Conservation (phyloP, 225 moss, liverwort and hornwort genomes). For the Marchantia polymorpha region DNA sequence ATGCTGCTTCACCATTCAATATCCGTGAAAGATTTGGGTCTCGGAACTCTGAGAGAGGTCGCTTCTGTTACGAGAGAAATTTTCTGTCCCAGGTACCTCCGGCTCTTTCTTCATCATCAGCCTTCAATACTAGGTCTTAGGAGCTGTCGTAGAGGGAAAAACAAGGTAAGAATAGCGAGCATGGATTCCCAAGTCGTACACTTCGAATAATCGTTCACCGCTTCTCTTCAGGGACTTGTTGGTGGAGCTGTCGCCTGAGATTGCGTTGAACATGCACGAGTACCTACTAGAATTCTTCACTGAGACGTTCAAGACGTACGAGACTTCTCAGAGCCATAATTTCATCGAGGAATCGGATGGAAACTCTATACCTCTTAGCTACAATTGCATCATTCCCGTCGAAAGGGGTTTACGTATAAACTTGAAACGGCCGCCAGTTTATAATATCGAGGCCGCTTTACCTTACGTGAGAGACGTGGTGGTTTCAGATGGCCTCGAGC, state of each 20-base stretch:
- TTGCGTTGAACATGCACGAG: neutral
- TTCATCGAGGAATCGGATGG: neutral
- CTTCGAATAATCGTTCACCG: too few relatives aligned
- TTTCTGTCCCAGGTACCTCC: conserved; percentile 37
- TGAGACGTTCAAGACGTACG: conserved; percentile 5
- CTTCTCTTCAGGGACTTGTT: conserved; percentile 7
- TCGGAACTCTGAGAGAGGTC: conserved; percentile 49
- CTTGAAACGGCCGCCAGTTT: neutral
- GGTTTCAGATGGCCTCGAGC: conserved; percentile 13
- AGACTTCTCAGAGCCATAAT: neutral
- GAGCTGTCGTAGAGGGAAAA: neutral
- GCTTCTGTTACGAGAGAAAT: conserved; percentile 41
- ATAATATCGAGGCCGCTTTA: neutral
- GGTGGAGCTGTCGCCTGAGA: conserved; percentile 4
- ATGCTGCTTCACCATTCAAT: conserved; percentile 55
- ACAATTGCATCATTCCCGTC: neutral
- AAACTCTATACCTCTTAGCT: conserved; percentile 4
- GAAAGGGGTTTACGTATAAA: neutral
- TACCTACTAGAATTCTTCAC: conserved; percentile 26
- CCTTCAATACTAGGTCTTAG: neutral
- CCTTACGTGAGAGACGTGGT: conserved; percentile 6
- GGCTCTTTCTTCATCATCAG: neutral
- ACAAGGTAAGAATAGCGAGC: neutral
- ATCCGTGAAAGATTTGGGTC: conserved; percentile 52
- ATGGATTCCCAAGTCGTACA: neutral